Conservation (phyloP, 208 protist genomes). For the Lotmaria passim region DNA sequence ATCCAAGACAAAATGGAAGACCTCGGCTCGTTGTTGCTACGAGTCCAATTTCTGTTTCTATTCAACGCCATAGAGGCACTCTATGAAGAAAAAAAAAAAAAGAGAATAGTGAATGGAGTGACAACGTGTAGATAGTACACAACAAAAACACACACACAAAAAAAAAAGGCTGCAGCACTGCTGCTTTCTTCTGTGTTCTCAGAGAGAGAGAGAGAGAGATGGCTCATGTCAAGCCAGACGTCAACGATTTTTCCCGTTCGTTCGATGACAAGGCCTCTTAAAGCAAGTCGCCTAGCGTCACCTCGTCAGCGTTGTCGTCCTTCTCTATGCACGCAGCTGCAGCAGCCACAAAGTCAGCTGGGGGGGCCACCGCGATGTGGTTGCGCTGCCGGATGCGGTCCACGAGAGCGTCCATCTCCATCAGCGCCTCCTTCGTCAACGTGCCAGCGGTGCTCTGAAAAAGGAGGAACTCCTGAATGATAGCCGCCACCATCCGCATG, state of each 20-base stretch:
- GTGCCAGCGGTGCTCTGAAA: conserved; percentile 81
- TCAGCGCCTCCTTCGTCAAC: conserved; percentile 58
- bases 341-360: background rate
- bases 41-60: too few species aligned
- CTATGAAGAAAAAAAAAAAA: too few species aligned
- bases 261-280: conserved; percentile 8
- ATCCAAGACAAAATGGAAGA: too few species aligned
- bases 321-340: too few species aligned
- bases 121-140: too few species aligned
- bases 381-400: conserved; percentile 53
- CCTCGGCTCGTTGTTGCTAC: too few species aligned
- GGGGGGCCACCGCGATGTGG: conserved; percentile 49
- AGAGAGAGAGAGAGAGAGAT: too few species aligned
- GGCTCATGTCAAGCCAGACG: background rate
- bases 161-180: too few species aligned
- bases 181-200: too few species aligned
- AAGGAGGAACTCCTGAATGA: conserved; percentile 89
- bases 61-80: too few species aligned
- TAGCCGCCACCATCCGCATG: conserved; percentile 76
- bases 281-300: conserved; percentile 24
- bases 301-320: conserved; percentile 9
- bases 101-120: too few species aligned
- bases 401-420: conserved; percentile 59
- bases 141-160: background rate
- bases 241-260: background rate